These are phyloP conservation scores for Phytophthora ramorum DNA, from an alignment of 352 stramenopile genomes.

Conservation along the genomic window DNA sequence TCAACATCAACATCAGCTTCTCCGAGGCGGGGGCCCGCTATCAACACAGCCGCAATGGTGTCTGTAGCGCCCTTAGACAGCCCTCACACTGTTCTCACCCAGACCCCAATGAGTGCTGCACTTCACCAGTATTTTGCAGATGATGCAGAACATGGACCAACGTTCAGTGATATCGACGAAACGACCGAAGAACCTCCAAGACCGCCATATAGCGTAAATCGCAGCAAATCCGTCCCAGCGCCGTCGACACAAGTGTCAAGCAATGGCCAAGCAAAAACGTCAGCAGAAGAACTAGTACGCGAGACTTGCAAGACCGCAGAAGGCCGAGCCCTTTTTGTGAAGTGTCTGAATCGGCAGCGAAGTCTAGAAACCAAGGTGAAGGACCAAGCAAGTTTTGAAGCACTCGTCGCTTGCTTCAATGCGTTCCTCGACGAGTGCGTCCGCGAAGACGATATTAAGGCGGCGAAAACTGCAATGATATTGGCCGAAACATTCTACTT, in stretches of 20 bases:
- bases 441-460: conserved; percentile 82
- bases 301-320: conserved; percentile 44
- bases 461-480: conserved; percentile 90
- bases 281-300: conserved; percentile 27
- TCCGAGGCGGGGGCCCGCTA: conserved; percentile 3
- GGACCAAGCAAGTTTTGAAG: conserved; percentile 63
- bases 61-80: conserved; percentile 27
- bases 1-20: conserved; percentile 26
- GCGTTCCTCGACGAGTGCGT: conserved; percentile 80
- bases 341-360: conserved; percentile 82
- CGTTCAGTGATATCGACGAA: conserved; percentile 22
- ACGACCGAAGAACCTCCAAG: conserved; percentile 7
- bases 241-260: conserved; percentile 5
- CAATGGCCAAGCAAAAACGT: conserved; percentile 16
- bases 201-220: conserved; percentile 7
- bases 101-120: conserved; percentile 64
- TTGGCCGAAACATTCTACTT: conserved; percentile 86
- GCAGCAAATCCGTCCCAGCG: conserved; percentile 4
- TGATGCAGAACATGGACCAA: conserved; percentile 24
- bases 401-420: conserved; percentile 71
- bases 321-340: conserved; percentile 79
- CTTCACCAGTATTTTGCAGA: conserved; percentile 60
- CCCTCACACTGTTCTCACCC: conserved; percentile 57
- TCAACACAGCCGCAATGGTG: conserved; percentile 5
- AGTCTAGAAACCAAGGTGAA: conserved; percentile 82